Base-by-base conservation (phyloP, 768 basidiomycete species). In the Dioszegia crocea region DNA sequence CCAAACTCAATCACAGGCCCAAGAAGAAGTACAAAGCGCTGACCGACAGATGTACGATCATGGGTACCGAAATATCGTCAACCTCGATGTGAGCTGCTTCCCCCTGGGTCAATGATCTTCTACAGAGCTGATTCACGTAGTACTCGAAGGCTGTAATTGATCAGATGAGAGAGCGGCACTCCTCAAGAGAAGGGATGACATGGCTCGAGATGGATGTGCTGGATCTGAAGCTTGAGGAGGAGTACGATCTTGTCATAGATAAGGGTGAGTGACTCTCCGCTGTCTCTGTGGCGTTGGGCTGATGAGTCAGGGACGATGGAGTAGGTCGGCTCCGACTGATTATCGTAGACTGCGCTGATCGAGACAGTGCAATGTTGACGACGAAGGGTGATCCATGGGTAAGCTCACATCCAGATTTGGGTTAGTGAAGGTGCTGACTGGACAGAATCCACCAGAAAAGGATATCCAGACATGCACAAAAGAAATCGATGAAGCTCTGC, bases 171-270 rank as follows among this genome's bases (percentile, higher is more conserved):
- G 64, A 62, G 24, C 65, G 70, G 26, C 73, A 78, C 50, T 47
- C 55, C 1, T 57, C 62, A 21, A 60, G 74, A 38, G 65, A 65
- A 10, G 59, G 64, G 23, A 78, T 78, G 77, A 51, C 46, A 44
- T 78, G 77, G 77, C 59, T 65, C 19, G 76, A 76, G 60, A 77
- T 77, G 77, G 77, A 78, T 57, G 73, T 77, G 30, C 59, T 76
- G 56, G 61, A 73, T 44, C 65, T 78, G 10, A 54, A 68, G 47
- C 76, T 73, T 59, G 61, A 63, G 4, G 70, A 75, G 17, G 56
- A 61, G 27, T 77, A 76, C 52, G 77, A 78, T 46, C 58, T 78
- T 39, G 71, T 76, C 14, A 66, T 78, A 14, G 77, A 78, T 62
- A 78, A 78, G 50, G 74, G 75, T 62, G 39, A 50, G 56, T 46